Evolutionary conservation across 305 asterid genomes (phyloP).

Genomic region (Fraxinus angustifolia): DNA sequence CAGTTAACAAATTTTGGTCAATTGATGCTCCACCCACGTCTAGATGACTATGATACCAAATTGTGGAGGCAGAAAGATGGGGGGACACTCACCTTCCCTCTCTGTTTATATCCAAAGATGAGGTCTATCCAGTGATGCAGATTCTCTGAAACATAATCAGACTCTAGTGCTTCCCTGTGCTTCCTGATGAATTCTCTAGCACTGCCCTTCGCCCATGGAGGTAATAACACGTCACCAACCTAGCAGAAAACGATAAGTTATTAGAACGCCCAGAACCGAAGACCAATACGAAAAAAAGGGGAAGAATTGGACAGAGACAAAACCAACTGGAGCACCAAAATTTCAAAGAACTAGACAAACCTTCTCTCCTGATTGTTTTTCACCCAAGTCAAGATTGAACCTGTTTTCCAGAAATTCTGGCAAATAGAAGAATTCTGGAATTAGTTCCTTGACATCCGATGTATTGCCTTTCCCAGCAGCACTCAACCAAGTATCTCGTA

Average conservation of each 20-base stretch:
- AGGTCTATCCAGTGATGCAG: slow-evolving; percentile 99
- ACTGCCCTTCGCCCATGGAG: slow-evolving; percentile 97
- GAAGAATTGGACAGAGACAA: not conserved
- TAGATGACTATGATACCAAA: not conserved
- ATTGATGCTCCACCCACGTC: not conserved
- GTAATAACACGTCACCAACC: slow-evolving; percentile 91
- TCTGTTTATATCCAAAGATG: slow-evolving; percentile 89
- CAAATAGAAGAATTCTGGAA: slow-evolving; percentile 96
- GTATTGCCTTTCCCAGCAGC: slow-evolving; percentile 99
- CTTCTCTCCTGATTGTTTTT: slow-evolving; percentile 99
- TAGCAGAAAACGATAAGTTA: slow-evolving; percentile 32
- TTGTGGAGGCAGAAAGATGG: not conserved
- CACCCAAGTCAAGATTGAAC: slow-evolving; percentile 95
- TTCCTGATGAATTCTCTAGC: slow-evolving; percentile 82
- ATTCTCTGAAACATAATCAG: slow-evolving; percentile 91
- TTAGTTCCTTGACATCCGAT: slow-evolving; percentile 96
- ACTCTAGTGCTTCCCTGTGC: slow-evolving; percentile 97
- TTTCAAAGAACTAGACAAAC: slow-evolving; percentile 39
- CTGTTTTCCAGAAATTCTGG: slow-evolving; percentile 91
- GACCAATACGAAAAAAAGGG: slow-evolving; percentile 1
- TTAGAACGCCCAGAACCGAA: slow-evolving; percentile 23
- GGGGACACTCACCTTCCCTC: slow-evolving; percentile 78
- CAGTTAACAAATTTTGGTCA: not conserved
- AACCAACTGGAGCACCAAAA: slow-evolving; percentile 3
- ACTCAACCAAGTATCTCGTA: slow-evolving; percentile 91